Evolutionary conservation across 441 rosid genomes (phyloP).

Genomic region (Corymbia calophylla): DNA sequence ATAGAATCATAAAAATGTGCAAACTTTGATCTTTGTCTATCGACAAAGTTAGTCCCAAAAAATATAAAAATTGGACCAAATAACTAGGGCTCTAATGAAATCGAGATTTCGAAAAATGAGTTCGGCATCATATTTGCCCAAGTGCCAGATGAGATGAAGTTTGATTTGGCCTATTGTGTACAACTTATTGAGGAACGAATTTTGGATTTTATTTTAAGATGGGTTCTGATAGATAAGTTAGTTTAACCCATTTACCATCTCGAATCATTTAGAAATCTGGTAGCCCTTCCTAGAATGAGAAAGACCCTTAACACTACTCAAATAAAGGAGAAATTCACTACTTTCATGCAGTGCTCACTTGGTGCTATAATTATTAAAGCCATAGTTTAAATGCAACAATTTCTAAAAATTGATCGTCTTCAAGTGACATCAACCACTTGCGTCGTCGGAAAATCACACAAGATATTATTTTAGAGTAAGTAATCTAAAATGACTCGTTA

Average conservation of each 20-base stretch:
- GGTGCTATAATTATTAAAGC: too few relatives aligned
- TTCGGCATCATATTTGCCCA: neutral
- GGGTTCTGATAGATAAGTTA: neutral
- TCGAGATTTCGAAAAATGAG: neutral
- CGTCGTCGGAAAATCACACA: too few relatives aligned
- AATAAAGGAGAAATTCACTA: neutral
- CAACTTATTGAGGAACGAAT: neutral
- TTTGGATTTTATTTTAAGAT: neutral
- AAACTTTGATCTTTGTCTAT: neutral
- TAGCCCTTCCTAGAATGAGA: neutral
- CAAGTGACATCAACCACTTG: too few relatives aligned
- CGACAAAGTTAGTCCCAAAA: neutral
- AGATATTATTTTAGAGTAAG: too few relatives aligned
- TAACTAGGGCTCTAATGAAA: rapidly evolving
- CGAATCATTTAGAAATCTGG: rapidly evolving
- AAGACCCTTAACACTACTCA: too few relatives aligned
- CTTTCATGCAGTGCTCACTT: too few relatives aligned
- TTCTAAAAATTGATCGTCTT: too few relatives aligned
- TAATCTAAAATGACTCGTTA: too few relatives aligned
- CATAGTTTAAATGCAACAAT: too few relatives aligned
- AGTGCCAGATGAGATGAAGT: neutral
- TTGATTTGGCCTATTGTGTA: neutral
- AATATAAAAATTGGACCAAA: neutral
- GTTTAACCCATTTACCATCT: neutral
- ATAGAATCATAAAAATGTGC: neutral